These are phyloP conservation scores for Gaertneriomyces sp. DNA, from an alignment of 192 early-diverging fungal genomes.

Conservation along the genomic window DNA sequence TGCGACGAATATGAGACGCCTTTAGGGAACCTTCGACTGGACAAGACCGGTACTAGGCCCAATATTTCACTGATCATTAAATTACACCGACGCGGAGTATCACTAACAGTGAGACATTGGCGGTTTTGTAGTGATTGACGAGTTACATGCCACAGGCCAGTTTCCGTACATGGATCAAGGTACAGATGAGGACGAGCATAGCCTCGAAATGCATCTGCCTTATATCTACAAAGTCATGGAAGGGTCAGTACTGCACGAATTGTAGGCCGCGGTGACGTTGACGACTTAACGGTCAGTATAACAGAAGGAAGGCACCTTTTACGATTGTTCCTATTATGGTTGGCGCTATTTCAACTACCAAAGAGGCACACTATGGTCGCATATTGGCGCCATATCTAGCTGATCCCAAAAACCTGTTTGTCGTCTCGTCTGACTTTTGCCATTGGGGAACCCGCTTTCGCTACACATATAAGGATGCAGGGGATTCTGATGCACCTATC, in stretches of 20 bases:
- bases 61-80: too few relatives aligned
- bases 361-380: slow-evolving; percentile 66
- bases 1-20: slow-evolving; percentile 80
- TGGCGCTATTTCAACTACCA: slow-evolving; percentile 59
- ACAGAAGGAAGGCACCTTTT: slow-evolving; percentile 11
- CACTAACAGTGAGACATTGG: not conserved
- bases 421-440: slow-evolving; percentile 97
- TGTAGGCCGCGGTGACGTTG: too few relatives aligned
- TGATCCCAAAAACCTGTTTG: slow-evolving; percentile 71
- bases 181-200: slow-evolving; percentile 92
- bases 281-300: too few relatives aligned
- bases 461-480: slow-evolving; percentile 63
- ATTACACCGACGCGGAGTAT: too few relatives aligned
- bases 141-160: slow-evolving; percentile 58
- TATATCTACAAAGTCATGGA: slow-evolving; percentile 82
- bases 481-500: slow-evolving; percentile 50
- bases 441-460: slow-evolving; percentile 91
- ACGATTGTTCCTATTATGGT: slow-evolving; percentile 89
- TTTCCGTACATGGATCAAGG: slow-evolving; percentile 65
- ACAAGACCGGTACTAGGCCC: slow-evolving; percentile 51
- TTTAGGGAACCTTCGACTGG: slow-evolving; percentile 74
- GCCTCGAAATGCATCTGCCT: slow-evolving; percentile 96
- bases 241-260: slow-evolving; percentile 31
- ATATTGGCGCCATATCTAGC: slow-evolving; percentile 72
- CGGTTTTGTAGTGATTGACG: slow-evolving; percentile 49